These are phyloP conservation scores for Xylariaceae sp. DNA, from an alignment of 2,329 filamentous ascomycete genomes.

Conservation along the genomic window DNA sequence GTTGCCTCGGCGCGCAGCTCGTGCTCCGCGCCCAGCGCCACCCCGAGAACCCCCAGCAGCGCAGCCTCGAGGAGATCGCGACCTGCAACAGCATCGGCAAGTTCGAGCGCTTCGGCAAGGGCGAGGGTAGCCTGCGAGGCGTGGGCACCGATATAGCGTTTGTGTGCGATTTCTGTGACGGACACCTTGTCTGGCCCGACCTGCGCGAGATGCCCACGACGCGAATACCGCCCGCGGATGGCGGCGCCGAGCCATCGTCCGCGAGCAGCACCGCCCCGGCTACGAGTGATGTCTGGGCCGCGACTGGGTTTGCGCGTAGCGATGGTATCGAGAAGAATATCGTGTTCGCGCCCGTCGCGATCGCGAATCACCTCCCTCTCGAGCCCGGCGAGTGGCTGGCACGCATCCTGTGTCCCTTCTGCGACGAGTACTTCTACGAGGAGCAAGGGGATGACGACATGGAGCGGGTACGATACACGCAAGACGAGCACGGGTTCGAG, in stretches of 20 bases:
- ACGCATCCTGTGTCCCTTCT: slow-evolving; percentile 50
- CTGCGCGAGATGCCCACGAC: slow-evolving; percentile 47
- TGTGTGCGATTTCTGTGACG: slow-evolving; percentile 59
- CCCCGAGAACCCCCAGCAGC: slow-evolving; percentile 8
- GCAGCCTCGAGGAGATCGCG: slow-evolving; percentile 39
- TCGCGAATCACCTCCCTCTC: slow-evolving; percentile 54
- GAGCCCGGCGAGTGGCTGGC: slow-evolving; percentile 47
- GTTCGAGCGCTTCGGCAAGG: slow-evolving; percentile 51
- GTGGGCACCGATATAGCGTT: slow-evolving; percentile 45
- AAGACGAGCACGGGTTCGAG: slow-evolving; percentile 45
- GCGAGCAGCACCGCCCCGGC: slow-evolving; percentile 6
- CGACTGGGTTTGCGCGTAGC: slow-evolving; percentile 37
- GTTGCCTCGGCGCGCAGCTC: slow-evolving; percentile 54
- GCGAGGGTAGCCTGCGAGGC: too few species aligned
- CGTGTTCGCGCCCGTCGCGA: slow-evolving; percentile 52
- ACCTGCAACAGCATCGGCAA: slow-evolving; percentile 49
- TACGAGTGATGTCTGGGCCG: slow-evolving; percentile 46
- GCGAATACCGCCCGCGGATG: slow-evolving; percentile 24
- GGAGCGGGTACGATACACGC: slow-evolving; percentile 42
- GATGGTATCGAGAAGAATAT: slow-evolving; percentile 43
- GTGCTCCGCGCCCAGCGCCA: slow-evolving; percentile 46
- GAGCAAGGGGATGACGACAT: slow-evolving; percentile 48
- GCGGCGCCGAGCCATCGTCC: slow-evolving; percentile 12
- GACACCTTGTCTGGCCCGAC: slow-evolving; percentile 56
- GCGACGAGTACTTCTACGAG: slow-evolving; percentile 48